phyloP scores from a whole-genome alignment of 164 flowering plant genomes.

The Aristolochia californica region DNA sequence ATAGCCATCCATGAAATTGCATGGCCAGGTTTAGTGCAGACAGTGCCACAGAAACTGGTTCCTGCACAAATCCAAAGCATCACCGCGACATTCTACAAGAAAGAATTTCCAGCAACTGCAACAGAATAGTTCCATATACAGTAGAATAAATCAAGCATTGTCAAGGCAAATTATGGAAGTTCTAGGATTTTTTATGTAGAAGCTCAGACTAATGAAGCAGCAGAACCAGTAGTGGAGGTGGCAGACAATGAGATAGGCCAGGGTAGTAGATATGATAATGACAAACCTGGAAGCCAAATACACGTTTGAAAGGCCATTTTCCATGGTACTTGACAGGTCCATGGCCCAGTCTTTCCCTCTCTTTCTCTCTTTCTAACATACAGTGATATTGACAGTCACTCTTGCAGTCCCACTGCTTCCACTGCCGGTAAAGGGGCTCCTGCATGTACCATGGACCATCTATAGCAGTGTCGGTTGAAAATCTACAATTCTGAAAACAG shows the following conservation, averaged over 20 bases:
- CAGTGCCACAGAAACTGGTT: conserved; percentile 79
- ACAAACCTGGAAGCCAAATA: conserved; percentile 74
- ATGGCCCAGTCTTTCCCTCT: conserved; percentile 45
- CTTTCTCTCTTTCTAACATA: conserved; percentile 66
- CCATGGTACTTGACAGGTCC: conserved; percentile 80
- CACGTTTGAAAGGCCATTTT: conserved; percentile 82
- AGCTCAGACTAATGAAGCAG: too few species aligned
- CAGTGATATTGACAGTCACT: conserved; percentile 79
- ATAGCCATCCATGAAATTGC: conserved; percentile 89
- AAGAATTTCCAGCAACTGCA: neutral
- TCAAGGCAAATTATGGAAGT: neutral
- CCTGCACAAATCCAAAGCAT: conserved; percentile 31
- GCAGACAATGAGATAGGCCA: neutral
- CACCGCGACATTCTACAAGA: too few species aligned
- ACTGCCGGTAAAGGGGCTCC: conserved; percentile 66
- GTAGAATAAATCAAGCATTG: neutral
- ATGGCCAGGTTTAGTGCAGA: conserved; percentile 75
- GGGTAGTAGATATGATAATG: neutral
- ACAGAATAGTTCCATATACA: neutral
- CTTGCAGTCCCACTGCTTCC: conserved; percentile 92
- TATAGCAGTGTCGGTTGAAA: conserved; percentile 45
- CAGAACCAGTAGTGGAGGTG: neutral
- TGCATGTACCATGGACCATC: conserved; percentile 81
- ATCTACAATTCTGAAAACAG: conserved; percentile 73
- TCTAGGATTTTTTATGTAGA: too few species aligned